A percentile compares a stretch with the other conserved stretches of the same genome.
phyloP scores from a whole-genome alignment of 1,284 basidiomycete genomes.

The Apiotrichum porosum region DNA sequence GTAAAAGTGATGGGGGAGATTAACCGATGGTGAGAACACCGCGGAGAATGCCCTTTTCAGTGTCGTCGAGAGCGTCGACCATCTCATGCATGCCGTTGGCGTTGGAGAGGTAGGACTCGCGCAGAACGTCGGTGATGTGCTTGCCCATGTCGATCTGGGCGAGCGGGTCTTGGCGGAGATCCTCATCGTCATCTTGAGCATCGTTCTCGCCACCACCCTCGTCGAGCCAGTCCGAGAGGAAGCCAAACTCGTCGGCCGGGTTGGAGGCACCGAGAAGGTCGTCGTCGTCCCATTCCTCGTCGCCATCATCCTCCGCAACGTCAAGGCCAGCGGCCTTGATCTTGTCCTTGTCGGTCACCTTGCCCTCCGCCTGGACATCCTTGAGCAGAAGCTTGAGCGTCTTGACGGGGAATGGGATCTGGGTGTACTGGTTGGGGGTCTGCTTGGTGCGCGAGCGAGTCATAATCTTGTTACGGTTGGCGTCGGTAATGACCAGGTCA shows the following conservation, averaged over 20 bases:
- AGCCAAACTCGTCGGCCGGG: conserved; percentile 50
- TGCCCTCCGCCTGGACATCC: conserved; percentile 65
- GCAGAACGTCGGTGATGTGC: conserved; percentile 53
- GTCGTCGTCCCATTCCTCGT: conserved; percentile 85
- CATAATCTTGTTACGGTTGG: conserved; percentile 83
- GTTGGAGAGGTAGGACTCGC: conserved; percentile 63
- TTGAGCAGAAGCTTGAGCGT: conserved; percentile 81
- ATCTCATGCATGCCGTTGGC: conserved; percentile 61
- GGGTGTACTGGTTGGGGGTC: conserved; percentile 77
- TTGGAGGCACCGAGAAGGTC: conserved; percentile 51
- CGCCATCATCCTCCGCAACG: conserved; percentile 65
- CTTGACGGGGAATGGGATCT: conserved; percentile 82
- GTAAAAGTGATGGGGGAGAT: not conserved
- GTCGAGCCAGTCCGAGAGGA: conserved; percentile 53
- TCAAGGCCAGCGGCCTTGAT: conserved; percentile 55
- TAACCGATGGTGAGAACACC: conserved; percentile 51
- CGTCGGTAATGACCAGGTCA: conserved; percentile 78
- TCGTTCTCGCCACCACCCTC: conserved; percentile 64
- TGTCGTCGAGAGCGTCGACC: conserved; percentile 61
- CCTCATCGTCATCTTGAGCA: conserved; percentile 80
- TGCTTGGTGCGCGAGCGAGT: conserved; percentile 84
- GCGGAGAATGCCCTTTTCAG: conserved; percentile 65
- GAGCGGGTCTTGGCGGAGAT: conserved; percentile 77
- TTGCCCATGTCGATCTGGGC: conserved; percentile 82
- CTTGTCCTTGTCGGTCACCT: conserved; percentile 63